Evolutionary conservation across 345 rosid genomes (phyloP).

Genomic region (Arabis hirsuta): DNA sequence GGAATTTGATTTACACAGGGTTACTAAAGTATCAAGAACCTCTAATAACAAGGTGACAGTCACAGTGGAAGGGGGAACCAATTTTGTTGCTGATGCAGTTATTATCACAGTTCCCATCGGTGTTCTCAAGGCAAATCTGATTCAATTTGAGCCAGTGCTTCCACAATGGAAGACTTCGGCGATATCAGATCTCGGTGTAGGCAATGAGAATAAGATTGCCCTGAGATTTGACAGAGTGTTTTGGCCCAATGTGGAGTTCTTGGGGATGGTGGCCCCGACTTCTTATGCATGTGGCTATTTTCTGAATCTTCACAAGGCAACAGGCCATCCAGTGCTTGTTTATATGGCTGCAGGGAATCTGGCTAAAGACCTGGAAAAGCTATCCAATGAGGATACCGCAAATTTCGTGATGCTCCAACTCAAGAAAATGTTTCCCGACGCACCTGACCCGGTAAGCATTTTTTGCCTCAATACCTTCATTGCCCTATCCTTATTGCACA

Average conservation of each 20-base stretch:
- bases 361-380: conserved; percentile 73
- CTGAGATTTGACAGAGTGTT: conserved; percentile 64
- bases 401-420: conserved; percentile 71
- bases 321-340: conserved; percentile 82
- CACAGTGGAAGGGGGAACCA: conserved; percentile 60
- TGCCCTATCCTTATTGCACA: not conserved
- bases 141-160: conserved; percentile 78
- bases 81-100: conserved; percentile 75
- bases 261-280: conserved; percentile 74
- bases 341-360: conserved; percentile 89
- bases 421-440: conserved; percentile 86
- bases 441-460: conserved; percentile 70
- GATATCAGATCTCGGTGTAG: conserved; percentile 77
- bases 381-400: conserved; percentile 65
- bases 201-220: conserved; percentile 86
- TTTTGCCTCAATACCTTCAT: not conserved
- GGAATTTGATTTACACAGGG: conserved; percentile 50
- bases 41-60: conserved; percentile 58
- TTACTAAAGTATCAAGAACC: conserved; percentile 55
- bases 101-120: conserved; percentile 81
- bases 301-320: conserved; percentile 86
- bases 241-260: conserved; percentile 85
- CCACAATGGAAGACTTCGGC: conserved; percentile 87
- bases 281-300: conserved; percentile 86
- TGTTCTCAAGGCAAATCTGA: conserved; percentile 77